phyloP scores from a whole-genome alignment of 495 filamentous ascomycete genomes.

The Aspergillus conjunctus region DNA sequence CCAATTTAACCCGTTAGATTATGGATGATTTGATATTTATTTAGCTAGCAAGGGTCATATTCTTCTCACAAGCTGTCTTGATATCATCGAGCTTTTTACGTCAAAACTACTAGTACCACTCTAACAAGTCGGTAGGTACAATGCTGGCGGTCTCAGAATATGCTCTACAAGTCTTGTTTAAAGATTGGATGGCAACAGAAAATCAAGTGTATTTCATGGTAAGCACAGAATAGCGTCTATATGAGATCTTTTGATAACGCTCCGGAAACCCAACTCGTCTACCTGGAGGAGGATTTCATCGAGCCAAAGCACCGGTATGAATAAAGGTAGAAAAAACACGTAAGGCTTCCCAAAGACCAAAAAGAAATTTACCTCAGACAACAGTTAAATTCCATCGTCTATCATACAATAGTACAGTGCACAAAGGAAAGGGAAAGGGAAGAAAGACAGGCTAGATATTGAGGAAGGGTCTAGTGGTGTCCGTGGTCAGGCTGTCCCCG shows the following conservation, averaged over 20 bases:
- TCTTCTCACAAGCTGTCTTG: no score
- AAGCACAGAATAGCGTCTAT: conserved; percentile 2
- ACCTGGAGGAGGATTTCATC: conserved; percentile 1
- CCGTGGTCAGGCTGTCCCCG: conserved; percentile 63
- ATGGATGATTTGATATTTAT: no score
- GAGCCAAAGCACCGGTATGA: background rate
- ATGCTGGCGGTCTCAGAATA: no score
- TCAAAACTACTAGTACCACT: no score
- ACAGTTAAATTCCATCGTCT: conserved; percentile 58
- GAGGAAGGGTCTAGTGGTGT: conserved; percentile 55
- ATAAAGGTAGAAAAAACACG: conserved; percentile 10
- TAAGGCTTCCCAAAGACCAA: conserved; percentile 18
- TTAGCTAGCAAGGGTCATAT: no score
- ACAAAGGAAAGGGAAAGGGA: conserved; percentile 38
- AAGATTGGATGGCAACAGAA: background rate
- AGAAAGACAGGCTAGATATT: conserved; percentile 35
- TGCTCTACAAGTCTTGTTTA: no score
- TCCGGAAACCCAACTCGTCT: background rate
- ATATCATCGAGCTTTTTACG: no score
- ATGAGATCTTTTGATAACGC: conserved; percentile 6
- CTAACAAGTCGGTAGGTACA: no score
- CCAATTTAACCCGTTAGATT: no score
- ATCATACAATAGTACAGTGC: conserved; percentile 55
- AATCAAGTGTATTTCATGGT: background rate
- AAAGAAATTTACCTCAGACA: conserved; percentile 44